phyloP scores from a whole-genome alignment of 129 eudicot species.

The Arctium minus region DNA sequence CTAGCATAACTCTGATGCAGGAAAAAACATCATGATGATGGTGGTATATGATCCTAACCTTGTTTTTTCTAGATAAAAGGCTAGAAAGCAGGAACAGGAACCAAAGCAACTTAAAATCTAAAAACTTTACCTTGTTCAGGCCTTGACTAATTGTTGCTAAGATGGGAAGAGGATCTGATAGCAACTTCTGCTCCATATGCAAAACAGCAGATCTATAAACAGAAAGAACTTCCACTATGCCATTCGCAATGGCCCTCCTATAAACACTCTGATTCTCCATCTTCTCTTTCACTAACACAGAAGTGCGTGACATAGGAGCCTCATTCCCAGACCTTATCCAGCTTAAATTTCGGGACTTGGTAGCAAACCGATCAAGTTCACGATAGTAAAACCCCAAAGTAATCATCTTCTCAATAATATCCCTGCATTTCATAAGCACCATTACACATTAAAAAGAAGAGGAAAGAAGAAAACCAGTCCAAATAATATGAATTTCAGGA shows the following conservation, averaged over 20 bases:
- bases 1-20: not conserved
- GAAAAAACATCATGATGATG: not conserved
- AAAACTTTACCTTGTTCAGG: constrained; percentile 63
- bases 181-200: constrained; percentile 89
- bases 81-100: not conserved
- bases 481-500: not conserved
- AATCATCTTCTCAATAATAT: constrained; percentile 77
- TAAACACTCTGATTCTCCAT: constrained; percentile 71
- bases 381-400: constrained; percentile 86
- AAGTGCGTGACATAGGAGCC: constrained; percentile 40
- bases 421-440: constrained; percentile 53
- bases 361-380: constrained; percentile 87
- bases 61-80: not conserved
- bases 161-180: constrained; percentile 78
- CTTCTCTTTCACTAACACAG: constrained; percentile 36
- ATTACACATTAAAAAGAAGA: not conserved
- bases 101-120: not conserved
- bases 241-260: constrained; percentile 91
- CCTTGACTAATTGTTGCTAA: constrained; percentile 89
- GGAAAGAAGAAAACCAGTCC: not conserved
- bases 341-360: constrained; percentile 80
- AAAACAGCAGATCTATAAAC: constrained; percentile 87
- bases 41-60: not conserved
- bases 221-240: constrained; percentile 82
- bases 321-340: constrained; percentile 71